Percentiles rank a stretch among this genome's conserved stretches.
Conservation (phyloP, 2,329 filamentous ascomycete species). For the Aspergillus sp. region DNA sequence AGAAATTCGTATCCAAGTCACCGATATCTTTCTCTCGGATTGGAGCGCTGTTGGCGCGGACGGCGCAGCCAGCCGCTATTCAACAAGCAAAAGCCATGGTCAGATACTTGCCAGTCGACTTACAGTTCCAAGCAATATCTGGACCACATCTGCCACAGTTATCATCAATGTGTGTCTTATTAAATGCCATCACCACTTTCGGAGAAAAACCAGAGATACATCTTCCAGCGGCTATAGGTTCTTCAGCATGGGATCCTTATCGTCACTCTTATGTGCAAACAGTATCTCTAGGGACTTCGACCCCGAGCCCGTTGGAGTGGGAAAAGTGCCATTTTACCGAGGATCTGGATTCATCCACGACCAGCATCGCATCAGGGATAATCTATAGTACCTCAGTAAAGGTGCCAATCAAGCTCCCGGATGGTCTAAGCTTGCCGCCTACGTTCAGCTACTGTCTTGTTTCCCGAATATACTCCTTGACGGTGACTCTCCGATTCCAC, state of each 20-base stretch:
- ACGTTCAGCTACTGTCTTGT: slow-evolving; percentile 23
- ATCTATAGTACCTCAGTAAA: slow-evolving; percentile 9
- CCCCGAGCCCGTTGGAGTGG: neutral
- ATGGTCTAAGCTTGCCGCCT: slow-evolving; percentile 3
- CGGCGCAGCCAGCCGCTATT: slow-evolving; percentile 1
- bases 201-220: slow-evolving; percentile 15
- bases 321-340: neutral
- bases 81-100: neutral
- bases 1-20: slow-evolving; percentile 9
- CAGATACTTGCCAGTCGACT: slow-evolving; percentile 2
- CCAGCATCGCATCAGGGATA: neutral
- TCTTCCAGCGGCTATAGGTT: slow-evolving; percentile 14
- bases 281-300: neutral
- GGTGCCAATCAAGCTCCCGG: slow-evolving; percentile 4
- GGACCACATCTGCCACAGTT: slow-evolving; percentile 6
- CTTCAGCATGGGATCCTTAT: slow-evolving; percentile 10
- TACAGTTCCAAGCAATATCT: slow-evolving; percentile 12
- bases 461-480: slow-evolving; percentile 19
- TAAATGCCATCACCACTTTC: slow-evolving; percentile 20
- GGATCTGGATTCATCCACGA: neutral
- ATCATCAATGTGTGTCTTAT: slow-evolving; percentile 6
- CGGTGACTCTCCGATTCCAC: slow-evolving; percentile 4
- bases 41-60: slow-evolving; percentile 8
- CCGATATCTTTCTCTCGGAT: neutral
- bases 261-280: slow-evolving; percentile 1